A percentile compares a stretch with the other conserved stretches of the same genome.
phyloP scores from a whole-genome alignment of 2,329 filamentous ascomycete genomes.

The Cladophialophora chaetospira region DNA sequence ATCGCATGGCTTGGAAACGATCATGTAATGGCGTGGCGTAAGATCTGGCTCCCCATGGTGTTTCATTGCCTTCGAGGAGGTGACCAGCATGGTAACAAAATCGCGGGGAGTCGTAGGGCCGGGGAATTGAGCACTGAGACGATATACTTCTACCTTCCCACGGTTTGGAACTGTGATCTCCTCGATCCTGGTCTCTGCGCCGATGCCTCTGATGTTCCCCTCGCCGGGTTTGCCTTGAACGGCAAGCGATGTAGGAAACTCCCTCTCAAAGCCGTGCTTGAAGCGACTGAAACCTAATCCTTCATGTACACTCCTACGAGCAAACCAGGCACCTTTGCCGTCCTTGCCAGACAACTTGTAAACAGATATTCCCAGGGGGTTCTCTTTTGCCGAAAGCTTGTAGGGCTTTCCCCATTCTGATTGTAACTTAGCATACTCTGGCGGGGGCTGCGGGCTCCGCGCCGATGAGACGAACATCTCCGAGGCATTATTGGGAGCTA shows the following conservation, averaged over 20 bases:
- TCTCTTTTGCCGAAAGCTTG: constrained; percentile 70
- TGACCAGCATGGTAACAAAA: constrained; percentile 78
- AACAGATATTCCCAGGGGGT: constrained; percentile 73
- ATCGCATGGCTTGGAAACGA: constrained; percentile 80
- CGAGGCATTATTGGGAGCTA: constrained; percentile 49
- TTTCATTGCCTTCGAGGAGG: constrained; percentile 53
- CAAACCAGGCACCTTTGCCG: constrained; percentile 86
- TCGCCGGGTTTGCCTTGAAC: constrained; percentile 69
- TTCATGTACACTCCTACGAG: constrained; percentile 77
- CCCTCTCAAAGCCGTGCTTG: constrained; percentile 72
- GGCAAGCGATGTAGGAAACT: constrained; percentile 78
- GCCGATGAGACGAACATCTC: constrained; percentile 57
- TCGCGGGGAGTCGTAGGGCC: constrained; percentile 85
- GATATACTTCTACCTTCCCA: constrained; percentile 63
- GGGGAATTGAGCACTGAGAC: constrained; percentile 85
- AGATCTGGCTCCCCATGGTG: constrained; percentile 33
- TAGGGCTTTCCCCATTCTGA: constrained; percentile 84
- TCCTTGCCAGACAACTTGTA: constrained; percentile 81
- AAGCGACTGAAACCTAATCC: constrained; percentile 76
- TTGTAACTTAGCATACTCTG: constrained; percentile 63
- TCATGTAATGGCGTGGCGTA: constrained; percentile 71
- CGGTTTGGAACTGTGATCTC: constrained; percentile 51
- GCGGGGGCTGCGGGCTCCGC: constrained; percentile 51
- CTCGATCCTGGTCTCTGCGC: constrained; percentile 75
- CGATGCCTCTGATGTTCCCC: constrained; percentile 80